These are phyloP conservation scores for Penicillium soppii DNA, from an alignment of 495 filamentous ascomycete genomes.

Conservation along the genomic window DNA sequence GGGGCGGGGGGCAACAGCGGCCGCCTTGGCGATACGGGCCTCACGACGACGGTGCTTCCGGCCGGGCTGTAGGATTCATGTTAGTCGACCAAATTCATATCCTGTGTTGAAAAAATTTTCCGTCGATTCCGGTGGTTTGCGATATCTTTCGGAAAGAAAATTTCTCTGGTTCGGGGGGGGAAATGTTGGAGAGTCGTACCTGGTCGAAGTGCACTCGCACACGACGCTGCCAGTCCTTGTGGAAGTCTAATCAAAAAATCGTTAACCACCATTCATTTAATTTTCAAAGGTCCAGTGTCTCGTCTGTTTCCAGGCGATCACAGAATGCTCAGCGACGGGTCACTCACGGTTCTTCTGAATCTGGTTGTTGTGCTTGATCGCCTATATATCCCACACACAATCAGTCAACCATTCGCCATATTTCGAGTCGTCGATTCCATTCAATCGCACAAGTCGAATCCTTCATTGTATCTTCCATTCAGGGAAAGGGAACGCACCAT, in stretches of 20 bases:
- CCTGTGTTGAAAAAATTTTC: constrained; percentile 12
- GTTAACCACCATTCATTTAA: constrained; percentile 28
- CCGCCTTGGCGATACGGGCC: constrained; percentile 88
- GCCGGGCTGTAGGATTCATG: constrained; percentile 67
- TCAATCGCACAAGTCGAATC: constrained; percentile 11
- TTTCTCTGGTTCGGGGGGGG: constrained; percentile 9
- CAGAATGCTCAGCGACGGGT: constrained; percentile 11
- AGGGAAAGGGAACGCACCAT: constrained; percentile 53
- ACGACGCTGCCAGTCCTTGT: constrained; percentile 99
- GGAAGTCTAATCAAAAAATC: constrained; percentile 72
- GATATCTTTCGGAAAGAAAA: constrained; percentile 20
- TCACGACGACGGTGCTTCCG: constrained; percentile 88
- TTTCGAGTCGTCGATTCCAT: constrained; percentile 7
- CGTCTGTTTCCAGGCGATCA: not conserved
- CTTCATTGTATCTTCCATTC: constrained; percentile 4
- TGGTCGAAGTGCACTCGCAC: constrained; percentile 99
- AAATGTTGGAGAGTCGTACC: constrained; percentile 58
- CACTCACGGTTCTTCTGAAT: constrained; percentile 93
- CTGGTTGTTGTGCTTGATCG: constrained; percentile 99
- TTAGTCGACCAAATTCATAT: constrained; percentile 28
- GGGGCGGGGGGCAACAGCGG: constrained; percentile 89
- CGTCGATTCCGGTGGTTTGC: constrained; percentile 16
- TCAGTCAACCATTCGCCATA: constrained; percentile 29
- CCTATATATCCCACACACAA: constrained; percentile 49
- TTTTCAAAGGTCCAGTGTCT: constrained; percentile 7